phyloP scores from a whole-genome alignment of 2,329 filamentous ascomycete species.

The Cordyceps tenuipes region DNA sequence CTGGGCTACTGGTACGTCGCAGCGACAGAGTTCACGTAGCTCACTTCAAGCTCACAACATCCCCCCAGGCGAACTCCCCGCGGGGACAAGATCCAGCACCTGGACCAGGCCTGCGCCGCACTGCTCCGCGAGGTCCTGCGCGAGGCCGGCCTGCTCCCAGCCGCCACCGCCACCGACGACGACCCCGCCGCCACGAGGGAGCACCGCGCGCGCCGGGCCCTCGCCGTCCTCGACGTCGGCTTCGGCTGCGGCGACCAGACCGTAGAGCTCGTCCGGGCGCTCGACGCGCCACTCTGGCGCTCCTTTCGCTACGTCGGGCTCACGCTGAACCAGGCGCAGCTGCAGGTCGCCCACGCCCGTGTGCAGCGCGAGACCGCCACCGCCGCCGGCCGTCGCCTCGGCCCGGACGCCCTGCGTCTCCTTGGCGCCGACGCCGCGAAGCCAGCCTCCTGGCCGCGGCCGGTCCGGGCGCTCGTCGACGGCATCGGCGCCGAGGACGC shows the following conservation, averaged over 20 bases:
- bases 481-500: conserved; percentile 17
- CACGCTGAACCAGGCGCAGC: conserved; percentile 40
- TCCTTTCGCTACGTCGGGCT: conserved; percentile 43
- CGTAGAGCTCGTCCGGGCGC: conserved; percentile 31
- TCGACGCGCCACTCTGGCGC: conserved; percentile 16
- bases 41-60: not conserved
- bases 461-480: conserved; percentile 19
- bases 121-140: conserved; percentile 40
- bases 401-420: conserved; percentile 24
- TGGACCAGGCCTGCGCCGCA: conserved; percentile 39
- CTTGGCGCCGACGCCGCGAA: conserved; percentile 42
- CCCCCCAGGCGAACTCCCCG: conserved; percentile 22
- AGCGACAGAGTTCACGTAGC: too few relatives aligned
- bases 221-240: conserved; percentile 44
- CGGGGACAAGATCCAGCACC: conserved; percentile 25
- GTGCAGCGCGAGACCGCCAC: conserved; percentile 19
- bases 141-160: conserved; percentile 30
- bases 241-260: conserved; percentile 54
- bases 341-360: conserved; percentile 26
- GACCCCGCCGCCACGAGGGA: conserved; percentile 1
- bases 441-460: conserved; percentile 32
- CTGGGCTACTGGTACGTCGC: conserved; percentile 49
- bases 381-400: not conserved
- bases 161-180: conserved; percentile 17
- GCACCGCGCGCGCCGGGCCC: conserved; percentile 9